These are phyloP conservation scores for Monosporascus sp. DNA, from an alignment of 2,329 filamentous ascomycete species.

Conservation along the genomic window DNA sequence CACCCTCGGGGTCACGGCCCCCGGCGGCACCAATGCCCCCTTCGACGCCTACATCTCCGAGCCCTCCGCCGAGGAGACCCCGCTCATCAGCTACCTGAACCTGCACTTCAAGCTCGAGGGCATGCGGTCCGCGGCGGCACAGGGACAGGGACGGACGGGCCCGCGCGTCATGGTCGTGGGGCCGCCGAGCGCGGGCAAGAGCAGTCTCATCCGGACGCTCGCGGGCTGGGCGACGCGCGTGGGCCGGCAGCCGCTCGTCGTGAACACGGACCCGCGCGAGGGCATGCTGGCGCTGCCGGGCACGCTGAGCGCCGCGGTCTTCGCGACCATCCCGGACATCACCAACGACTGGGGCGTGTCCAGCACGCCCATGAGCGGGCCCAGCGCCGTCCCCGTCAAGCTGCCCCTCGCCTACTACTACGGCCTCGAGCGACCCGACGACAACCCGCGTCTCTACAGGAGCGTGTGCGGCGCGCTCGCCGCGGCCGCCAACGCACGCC, in stretches of 20 bases:
- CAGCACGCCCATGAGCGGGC: slow-evolving; percentile 83
- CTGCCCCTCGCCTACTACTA: slow-evolving; percentile 88
- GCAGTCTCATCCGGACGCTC: slow-evolving; percentile 70
- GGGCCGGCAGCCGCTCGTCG: slow-evolving; percentile 70
- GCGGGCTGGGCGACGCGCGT: slow-evolving; percentile 73
- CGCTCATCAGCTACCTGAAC: slow-evolving; percentile 75
- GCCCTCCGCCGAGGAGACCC: slow-evolving; percentile 70
- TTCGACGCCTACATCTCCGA: slow-evolving; percentile 53
- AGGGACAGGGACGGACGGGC: slow-evolving; percentile 41
- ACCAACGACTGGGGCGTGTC: slow-evolving; percentile 68
- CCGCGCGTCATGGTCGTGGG: slow-evolving; percentile 85
- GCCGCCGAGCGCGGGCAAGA: slow-evolving; percentile 75
- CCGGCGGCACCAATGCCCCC: slow-evolving; percentile 36
- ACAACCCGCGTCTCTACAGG: slow-evolving; percentile 68
- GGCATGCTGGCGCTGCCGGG: slow-evolving; percentile 74
- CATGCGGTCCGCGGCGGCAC: slow-evolving; percentile 59
- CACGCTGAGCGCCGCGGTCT: slow-evolving; percentile 78
- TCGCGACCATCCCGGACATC: slow-evolving; percentile 81
- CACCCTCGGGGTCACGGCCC: slow-evolving; percentile 69
- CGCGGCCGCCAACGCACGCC: slow-evolving; percentile 68
- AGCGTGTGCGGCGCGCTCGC: slow-evolving; percentile 72
- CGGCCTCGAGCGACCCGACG: slow-evolving; percentile 67
- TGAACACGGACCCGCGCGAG: slow-evolving; percentile 81
- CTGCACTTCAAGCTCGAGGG: slow-evolving; percentile 81
- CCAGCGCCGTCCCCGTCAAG: slow-evolving; percentile 83